These are phyloP conservation scores for Alternaria alternata DNA, from an alignment of 2,329 filamentous ascomycete species.

Conservation along the genomic window DNA sequence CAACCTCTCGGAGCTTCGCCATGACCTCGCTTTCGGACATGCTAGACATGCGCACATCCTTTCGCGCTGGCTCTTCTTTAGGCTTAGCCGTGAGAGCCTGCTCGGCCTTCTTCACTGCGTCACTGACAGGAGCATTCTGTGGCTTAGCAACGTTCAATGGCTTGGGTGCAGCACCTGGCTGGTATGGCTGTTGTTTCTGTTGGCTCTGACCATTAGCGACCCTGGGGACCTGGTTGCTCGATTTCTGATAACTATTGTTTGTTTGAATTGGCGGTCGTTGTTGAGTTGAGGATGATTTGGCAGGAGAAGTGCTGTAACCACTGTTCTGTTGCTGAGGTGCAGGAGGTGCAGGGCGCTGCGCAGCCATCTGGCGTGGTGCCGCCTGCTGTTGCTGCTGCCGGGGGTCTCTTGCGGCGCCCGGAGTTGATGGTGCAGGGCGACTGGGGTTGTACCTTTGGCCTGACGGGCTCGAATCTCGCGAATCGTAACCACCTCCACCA, in stretches of 20 bases:
- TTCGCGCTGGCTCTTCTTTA: constrained; percentile 81
- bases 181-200: constrained; percentile 42
- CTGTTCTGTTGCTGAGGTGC: constrained; percentile 62
- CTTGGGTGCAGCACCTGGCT: constrained; percentile 58
- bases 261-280: constrained; percentile 55
- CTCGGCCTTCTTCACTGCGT: constrained; percentile 88
- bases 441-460: constrained; percentile 81
- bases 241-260: constrained; percentile 49
- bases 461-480: constrained; percentile 55
- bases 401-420: constrained; percentile 57
- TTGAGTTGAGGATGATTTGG: constrained; percentile 38
- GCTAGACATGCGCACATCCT: constrained; percentile 97
- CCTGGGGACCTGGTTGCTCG: constrained; percentile 53
- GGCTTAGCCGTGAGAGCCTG: constrained; percentile 73
- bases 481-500: constrained; percentile 66
- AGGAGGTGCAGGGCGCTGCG: constrained; percentile 84
- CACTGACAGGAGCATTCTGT: constrained; percentile 61
- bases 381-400: constrained; percentile 60
- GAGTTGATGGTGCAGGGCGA: constrained; percentile 82
- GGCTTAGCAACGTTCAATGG: constrained; percentile 63
- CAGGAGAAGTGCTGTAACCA: constrained; percentile 38
- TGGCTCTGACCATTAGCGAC: constrained; percentile 55
- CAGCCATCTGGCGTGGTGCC: constrained; percentile 64
- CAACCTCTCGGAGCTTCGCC: constrained; percentile 91
- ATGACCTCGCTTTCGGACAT: constrained; percentile 98